A percentile compares a stretch with the other conserved stretches of the same genome.
Evolutionary conservation across 2,329 filamentous ascomycete species (phyloP).

Genomic region (Graphium sp.): DNA sequence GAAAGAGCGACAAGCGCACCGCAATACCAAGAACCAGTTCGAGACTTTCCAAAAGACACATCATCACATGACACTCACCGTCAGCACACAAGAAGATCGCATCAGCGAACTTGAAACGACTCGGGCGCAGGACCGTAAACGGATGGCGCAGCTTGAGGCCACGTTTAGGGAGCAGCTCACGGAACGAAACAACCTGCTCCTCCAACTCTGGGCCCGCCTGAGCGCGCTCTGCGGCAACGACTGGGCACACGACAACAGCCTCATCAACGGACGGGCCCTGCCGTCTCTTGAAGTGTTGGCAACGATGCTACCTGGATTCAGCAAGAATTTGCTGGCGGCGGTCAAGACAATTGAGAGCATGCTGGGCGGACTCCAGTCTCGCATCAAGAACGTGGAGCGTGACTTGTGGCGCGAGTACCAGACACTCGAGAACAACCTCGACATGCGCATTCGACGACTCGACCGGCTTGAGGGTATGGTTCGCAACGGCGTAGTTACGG

Average conservation of each 20-base stretch:
- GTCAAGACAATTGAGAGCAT: conserved; percentile 77
- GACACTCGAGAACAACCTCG: conserved; percentile 63
- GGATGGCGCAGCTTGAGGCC: conserved; percentile 58
- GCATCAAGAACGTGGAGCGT: conserved; percentile 73
- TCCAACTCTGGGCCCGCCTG: conserved; percentile 80
- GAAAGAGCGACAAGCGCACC: conserved; percentile 71
- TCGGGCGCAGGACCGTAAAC: conserved; percentile 61
- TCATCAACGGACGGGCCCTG: conserved; percentile 71
- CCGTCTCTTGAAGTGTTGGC: conserved; percentile 75
- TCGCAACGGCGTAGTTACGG: conserved; percentile 41
- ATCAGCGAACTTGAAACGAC: conserved; percentile 76
- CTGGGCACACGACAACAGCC: conserved; percentile 78
- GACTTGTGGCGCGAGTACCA: conserved; percentile 88
- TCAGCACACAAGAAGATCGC: conserved; percentile 69
- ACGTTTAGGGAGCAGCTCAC: conserved; percentile 72
- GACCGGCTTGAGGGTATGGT: conserved; percentile 74
- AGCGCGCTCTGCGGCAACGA: conserved; percentile 76
- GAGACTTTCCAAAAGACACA: conserved; percentile 81
- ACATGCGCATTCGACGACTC: conserved; percentile 65
- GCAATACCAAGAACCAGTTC: conserved; percentile 73
- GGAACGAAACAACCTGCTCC: conserved; percentile 76
- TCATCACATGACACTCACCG: conserved; percentile 70
- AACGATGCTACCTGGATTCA: conserved; percentile 74
- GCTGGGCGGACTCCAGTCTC: conserved; percentile 58
- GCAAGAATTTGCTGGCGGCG: conserved; percentile 73